phyloP scores from a whole-genome alignment of 805 yeast genomes.

The Lachancea dasiensis region DNA sequence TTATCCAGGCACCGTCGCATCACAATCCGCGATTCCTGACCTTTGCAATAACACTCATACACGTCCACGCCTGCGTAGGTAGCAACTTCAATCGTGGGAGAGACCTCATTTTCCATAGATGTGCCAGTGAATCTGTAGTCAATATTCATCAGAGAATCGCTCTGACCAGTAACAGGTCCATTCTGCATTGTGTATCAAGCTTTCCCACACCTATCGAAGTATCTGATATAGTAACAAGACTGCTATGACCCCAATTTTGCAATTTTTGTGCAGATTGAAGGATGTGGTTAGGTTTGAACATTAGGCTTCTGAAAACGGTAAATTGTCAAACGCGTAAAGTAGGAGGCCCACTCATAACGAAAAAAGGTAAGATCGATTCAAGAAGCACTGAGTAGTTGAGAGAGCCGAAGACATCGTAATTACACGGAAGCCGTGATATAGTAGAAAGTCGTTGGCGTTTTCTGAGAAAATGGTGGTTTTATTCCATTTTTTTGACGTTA shows the following conservation, averaged over 20 bases:
- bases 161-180: conserved; percentile 3
- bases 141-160: conserved; percentile 5
- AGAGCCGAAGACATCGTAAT: too few species aligned
- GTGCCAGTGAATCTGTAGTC: conserved; percentile 7
- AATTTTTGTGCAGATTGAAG: conserved; percentile 1
- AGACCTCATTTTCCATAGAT: not conserved
- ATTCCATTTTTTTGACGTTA: too few species aligned
- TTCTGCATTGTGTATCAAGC: conserved; percentile 1
- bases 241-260: not conserved
- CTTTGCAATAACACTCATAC: conserved; percentile 58
- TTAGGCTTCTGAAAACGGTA: conserved; percentile 6
- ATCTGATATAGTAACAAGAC: not conserved
- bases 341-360: too few species aligned
- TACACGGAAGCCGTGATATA: too few species aligned
- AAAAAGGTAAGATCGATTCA: too few species aligned
- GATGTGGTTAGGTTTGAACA: conserved; percentile 3
- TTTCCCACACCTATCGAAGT: not conserved
- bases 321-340: conserved; percentile 4
- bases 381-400: too few species aligned
- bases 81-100: conserved; percentile 34
- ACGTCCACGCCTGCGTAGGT: conserved; percentile 49
- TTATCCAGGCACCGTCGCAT: conserved; percentile 90
- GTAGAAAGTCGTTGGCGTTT: too few species aligned
- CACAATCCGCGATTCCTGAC: conserved; percentile 32
- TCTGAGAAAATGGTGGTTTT: too few species aligned